Evolutionary conservation across 495 filamentous ascomycete genomes (phyloP), one percentile per base, ranked within the genome.

Genomic region (Neurospora pannonica): DNA sequence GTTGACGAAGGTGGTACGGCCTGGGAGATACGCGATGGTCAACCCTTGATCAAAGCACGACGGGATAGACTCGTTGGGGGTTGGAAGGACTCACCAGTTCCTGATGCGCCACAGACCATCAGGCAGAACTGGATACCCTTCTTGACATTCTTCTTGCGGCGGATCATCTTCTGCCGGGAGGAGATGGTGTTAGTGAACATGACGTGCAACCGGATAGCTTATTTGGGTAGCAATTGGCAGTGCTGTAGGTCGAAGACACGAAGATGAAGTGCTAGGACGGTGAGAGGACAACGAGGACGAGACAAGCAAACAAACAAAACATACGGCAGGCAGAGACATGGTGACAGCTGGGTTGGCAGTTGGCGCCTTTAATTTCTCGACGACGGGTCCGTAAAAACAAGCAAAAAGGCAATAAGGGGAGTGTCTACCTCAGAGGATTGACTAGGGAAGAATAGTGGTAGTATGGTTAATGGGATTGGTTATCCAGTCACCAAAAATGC

Each of bases 141-240:
- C 92, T 99, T 99, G 86, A 98, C 95, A 89, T 98, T 98, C 90
- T 99, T 99, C 95, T 99, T 99, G 82, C 94, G 91, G 85, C 96
- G 95, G 83, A 97, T 94, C 92, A 97, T 94, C 83, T 95, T 93
- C 92, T 94, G 85, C 74, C 73, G 67, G 21, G 78, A 72, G 34
- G 60, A 73, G 60, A 77, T 75, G 77, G 77, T 77, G 78, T 85
- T 84, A 84, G 82, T 77, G 15, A 67, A 67, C 54, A 67, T 67
- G 54, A 67, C 31, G 54, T 15, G 54, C 54, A 36, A 67, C 75
- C 72, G 46, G 74, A 67, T 73, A 76, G 76, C 15, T 21, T 71
- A 72, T 13, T 31, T 42, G 46, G 38, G 48, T 69, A 40, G 74
- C 67, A 75, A 76, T 78, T 76, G 76, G 74, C 38, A 40, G 70